phyloP scores from a whole-genome alignment of 768 basidiomycete species.

The Tricholoma sp. region DNA sequence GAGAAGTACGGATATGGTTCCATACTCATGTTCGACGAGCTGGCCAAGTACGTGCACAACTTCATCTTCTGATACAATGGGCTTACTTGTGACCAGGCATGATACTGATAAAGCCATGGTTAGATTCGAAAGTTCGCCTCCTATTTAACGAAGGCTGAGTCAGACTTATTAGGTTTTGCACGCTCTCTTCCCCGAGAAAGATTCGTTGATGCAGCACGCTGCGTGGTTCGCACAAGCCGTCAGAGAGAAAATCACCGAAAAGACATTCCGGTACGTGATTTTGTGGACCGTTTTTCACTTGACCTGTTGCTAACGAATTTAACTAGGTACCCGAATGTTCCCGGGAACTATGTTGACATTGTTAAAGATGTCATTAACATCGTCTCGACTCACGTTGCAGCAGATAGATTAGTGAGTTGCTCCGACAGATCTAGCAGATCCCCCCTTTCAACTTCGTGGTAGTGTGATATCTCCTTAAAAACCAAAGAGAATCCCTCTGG shows the following conservation, averaged over 20 bases:
- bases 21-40: conserved; percentile 34
- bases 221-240: conserved; percentile 25
- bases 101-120: conserved; percentile 24
- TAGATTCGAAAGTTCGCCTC: not conserved
- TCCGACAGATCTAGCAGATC: not conserved
- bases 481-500: conserved; percentile 40
- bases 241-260: conserved; percentile 24
- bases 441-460: not conserved
- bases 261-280: conserved; percentile 21
- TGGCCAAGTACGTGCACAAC: conserved; percentile 20
- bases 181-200: conserved; percentile 31
- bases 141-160: not conserved
- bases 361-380: conserved; percentile 44
- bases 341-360: conserved; percentile 38
- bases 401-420: conserved; percentile 28
- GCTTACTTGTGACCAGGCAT: conserved; percentile 18
- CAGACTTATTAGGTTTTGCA: conserved; percentile 18
- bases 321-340: conserved; percentile 22
- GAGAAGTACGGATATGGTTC: conserved; percentile 38
- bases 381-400: conserved; percentile 34
- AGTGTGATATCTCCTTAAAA: conserved; percentile 44
- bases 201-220: conserved; percentile 22
- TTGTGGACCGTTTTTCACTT: too few relatives aligned
- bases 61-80: not conserved
- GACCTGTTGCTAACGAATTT: not conserved